These are phyloP conservation scores for Aspergillus niger DNA, from an alignment of 2,329 filamentous ascomycete genomes.

Conservation along the genomic window DNA sequence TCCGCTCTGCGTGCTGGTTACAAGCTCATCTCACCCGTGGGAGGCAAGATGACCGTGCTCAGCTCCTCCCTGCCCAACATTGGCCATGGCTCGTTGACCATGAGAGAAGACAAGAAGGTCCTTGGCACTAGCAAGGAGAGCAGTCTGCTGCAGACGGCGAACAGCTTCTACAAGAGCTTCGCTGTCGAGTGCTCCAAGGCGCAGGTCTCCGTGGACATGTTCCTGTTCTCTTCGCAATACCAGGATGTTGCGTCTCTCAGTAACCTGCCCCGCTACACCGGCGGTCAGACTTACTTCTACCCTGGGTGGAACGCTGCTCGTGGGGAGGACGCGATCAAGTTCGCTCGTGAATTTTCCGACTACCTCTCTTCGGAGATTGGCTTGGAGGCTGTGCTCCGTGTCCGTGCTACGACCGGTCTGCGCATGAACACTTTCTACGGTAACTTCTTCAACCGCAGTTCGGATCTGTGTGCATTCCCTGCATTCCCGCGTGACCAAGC, in stretches of 20 bases:
- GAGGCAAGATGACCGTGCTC: slow-evolving; percentile 91
- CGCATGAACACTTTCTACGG: slow-evolving; percentile 98
- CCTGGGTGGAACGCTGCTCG: slow-evolving; percentile 95
- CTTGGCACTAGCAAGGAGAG: slow-evolving; percentile 93
- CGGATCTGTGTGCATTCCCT: slow-evolving; percentile 95
- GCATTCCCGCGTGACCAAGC: slow-evolving; percentile 96
- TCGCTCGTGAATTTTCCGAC: slow-evolving; percentile 94
- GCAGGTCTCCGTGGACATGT: slow-evolving; percentile 98
- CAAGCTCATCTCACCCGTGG: slow-evolving; percentile 90
- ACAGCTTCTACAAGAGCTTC: slow-evolving; percentile 98
- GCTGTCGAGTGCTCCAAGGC: slow-evolving; percentile 99
- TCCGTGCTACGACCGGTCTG: slow-evolving; percentile 89
- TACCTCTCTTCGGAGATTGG: slow-evolving; percentile 97
- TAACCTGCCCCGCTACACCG: slow-evolving; percentile 93
- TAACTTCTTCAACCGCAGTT: slow-evolving; percentile 99
- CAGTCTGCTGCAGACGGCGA: slow-evolving; percentile 82
- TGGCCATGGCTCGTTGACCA: slow-evolving; percentile 84
- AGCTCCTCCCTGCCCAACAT: slow-evolving; percentile 88
- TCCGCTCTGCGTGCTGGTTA: slow-evolving; percentile 90
- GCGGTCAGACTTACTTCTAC: slow-evolving; percentile 98
- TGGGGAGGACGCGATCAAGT: slow-evolving; percentile 95
- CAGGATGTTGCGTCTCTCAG: slow-evolving; percentile 96
- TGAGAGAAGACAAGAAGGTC: slow-evolving; percentile 95
- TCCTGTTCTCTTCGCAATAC: slow-evolving; percentile 92
- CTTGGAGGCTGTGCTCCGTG: slow-evolving; percentile 90